Evolutionary conservation across 179 eudicot species (phyloP), one percentile per base, ranked within the genome.

Genomic region (Spergularia azorica): DNA sequence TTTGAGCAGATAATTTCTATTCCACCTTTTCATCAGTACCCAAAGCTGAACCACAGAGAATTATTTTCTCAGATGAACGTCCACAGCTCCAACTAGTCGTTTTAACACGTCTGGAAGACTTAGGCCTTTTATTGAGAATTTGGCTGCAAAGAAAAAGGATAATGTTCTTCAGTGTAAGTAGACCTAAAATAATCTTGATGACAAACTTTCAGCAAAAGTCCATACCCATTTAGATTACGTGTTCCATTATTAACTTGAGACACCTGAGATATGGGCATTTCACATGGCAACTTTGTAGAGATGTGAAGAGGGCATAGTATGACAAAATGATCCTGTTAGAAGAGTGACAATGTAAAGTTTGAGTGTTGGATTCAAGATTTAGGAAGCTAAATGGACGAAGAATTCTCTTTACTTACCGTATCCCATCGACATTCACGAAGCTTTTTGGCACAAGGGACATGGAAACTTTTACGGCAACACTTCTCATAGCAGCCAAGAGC

Each of bases 401-500:
- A 26, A 26, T 26, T 26, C 32, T 26, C 32, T 26, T 26, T 26
- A 80, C 97, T 56, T 87, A 94, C 99, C 79, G 70, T 78, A 84
- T 96, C 99, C 99, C 99, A 96, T 41, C 97, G 92, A 81, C 94
- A 91, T 77, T 89, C 81, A 65, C 79, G 75, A 66, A 89, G 88
- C 76, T 76, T 70, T 83, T 89, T 91, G 38, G 98, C 99, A 84
- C 99, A 96, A 57, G 98, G 88, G 66, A 93, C 87, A 85, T 95
- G 99, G 72, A 95, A 96, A 80, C 99, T 96, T 86, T 76, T 91
- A 58, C 97, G 88, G 72, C 98, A 96, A 80, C 91, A 90, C 78
- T 86, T 91, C 71, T 90, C 94, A 75, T 89, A 95, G 78, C 98
- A 96, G 11, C 99, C 99, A 77, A 96, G 98, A 77, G 99, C 91